These are phyloP conservation scores for Andrographis paniculata DNA, from an alignment of 305 asterid species.

Conservation along the genomic window DNA sequence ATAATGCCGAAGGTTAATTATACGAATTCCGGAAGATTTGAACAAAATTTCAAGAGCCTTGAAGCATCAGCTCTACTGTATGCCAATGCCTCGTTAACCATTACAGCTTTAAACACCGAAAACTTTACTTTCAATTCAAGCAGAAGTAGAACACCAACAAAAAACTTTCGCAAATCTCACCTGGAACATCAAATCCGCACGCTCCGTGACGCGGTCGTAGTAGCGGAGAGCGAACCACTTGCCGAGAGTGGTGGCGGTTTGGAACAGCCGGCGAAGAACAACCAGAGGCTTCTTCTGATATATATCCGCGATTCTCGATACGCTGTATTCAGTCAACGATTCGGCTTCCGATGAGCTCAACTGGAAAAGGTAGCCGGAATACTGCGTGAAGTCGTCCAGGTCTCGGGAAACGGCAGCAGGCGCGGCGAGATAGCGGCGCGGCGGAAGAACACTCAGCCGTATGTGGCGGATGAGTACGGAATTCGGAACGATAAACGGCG, in stretches of 20 bases:
- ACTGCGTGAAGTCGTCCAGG: constrained; percentile 72
- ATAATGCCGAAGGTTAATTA: too few relatives aligned
- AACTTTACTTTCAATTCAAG: background rate
- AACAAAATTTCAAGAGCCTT: background rate
- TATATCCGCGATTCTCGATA: constrained; percentile 42
- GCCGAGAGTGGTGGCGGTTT: constrained; percentile 68
- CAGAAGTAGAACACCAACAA: background rate
- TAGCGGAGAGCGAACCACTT: constrained; percentile 89
- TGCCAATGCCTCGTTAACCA: constrained; percentile 4
- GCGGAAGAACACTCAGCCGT: constrained; percentile 19
- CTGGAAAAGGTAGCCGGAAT: constrained; percentile 73
- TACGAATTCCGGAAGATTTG: background rate
- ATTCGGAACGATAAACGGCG: constrained; percentile 9
- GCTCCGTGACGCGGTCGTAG: constrained; percentile 54
- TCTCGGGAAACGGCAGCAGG: constrained; percentile 18
- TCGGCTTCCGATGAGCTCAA: constrained; percentile 75
- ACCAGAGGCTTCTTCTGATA: constrained; percentile 73
- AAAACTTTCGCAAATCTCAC: constrained; percentile 24
- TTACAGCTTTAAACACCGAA: background rate
- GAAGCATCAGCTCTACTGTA: constrained; percentile 1
- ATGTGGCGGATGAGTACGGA: constrained; percentile 22
- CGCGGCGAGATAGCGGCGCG: constrained; percentile 19
- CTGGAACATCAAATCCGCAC: constrained; percentile 73
- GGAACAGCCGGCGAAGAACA: constrained; percentile 71
- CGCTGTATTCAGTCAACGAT: constrained; percentile 51